Percentiles rank a stretch among this genome's conserved stretches.
Evolutionary conservation across 352 stramenopile genomes (phyloP).

Genomic region (Phytophthora melonis): DNA sequence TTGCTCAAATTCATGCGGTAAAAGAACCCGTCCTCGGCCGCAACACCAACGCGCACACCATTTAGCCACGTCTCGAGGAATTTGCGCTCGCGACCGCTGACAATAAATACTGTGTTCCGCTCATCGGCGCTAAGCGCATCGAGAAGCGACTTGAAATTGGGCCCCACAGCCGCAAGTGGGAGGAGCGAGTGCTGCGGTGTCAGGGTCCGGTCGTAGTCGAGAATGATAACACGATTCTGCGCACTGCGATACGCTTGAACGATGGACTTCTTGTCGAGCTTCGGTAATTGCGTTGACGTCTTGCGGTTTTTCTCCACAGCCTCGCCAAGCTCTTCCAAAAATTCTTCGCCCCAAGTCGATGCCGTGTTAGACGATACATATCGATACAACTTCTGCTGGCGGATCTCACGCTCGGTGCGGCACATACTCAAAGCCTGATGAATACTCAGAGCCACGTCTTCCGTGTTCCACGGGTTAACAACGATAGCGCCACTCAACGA

Average conservation of each 20-base stretch:
- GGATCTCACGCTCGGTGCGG: slow-evolving; percentile 85
- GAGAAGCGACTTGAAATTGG: slow-evolving; percentile 82
- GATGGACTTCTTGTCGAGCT: slow-evolving; percentile 67
- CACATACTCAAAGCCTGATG: slow-evolving; percentile 88
- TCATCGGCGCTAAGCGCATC: slow-evolving; percentile 72
- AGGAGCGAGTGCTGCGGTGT: slow-evolving; percentile 80
- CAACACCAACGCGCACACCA: slow-evolving; percentile 74
- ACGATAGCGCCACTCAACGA: slow-evolving; percentile 88
- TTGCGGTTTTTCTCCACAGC: slow-evolving; percentile 71
- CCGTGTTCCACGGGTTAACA: slow-evolving; percentile 90
- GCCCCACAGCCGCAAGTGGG: slow-evolving; percentile 79
- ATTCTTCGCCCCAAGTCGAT: slow-evolving; percentile 83
- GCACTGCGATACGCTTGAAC: slow-evolving; percentile 71
- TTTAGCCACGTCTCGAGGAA: slow-evolving; percentile 93
- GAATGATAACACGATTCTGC: slow-evolving; percentile 87
- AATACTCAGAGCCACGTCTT: slow-evolving; percentile 84
- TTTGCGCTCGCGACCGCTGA: slow-evolving; percentile 81
- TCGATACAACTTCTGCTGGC: slow-evolving; percentile 90
- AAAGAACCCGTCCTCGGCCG: slow-evolving; percentile 80
- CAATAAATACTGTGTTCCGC: slow-evolving; percentile 82
- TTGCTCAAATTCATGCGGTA: slow-evolving; percentile 86
- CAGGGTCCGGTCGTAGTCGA: slow-evolving; percentile 91
- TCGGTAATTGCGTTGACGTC: slow-evolving; percentile 59
- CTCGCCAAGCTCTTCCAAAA: slow-evolving; percentile 75
- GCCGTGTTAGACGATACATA: slow-evolving; percentile 91